Evolutionary conservation across 148 eudicot species (phyloP), one percentile per base, ranked within the genome.

Genomic region (Camellia japonica): DNA sequence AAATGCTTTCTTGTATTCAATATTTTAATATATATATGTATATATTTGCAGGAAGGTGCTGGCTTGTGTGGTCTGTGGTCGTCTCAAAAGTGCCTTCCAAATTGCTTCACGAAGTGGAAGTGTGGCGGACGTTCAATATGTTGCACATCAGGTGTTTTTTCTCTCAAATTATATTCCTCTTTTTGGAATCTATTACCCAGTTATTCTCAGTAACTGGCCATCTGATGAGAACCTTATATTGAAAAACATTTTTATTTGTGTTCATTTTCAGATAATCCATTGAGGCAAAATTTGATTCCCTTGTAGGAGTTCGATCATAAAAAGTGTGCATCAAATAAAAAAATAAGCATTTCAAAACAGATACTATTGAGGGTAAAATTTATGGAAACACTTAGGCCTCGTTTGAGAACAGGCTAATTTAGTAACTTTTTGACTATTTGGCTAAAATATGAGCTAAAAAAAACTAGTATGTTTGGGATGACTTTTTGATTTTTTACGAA

Each of bases 41-140:
- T 41, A 7, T 62, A 43, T 67, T 80, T 84, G 78, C 99, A 95
- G 99, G 90, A 96, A 92, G 86, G 99, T 96, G 72, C 80, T 96
- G 90, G 99, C 99, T 65, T 96, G 99, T 89, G 99, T 96, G 68
- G 95, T 96, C 49, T 96, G 98, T 82, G 99, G 99, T 61, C 97
- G 99, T 60, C 93, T 96, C 13, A 96, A 96, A 89, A 92, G 95
- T 89, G 99, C 99, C 80, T 96, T 96, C 85, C 98, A 96, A 76
- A 91, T 96, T 75, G 99, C 99, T 82, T 96, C 99, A 23, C 88
- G 89, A 82, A 93, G 98, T 83, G 99, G 99, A 80, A 92, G 98
- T 83, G 97, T 96, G 60, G 98, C 99, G 68, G 99, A 96, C 88
- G 99, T 96, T 86, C 98, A 96, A 78, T 96, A 96, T 84, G 99